phyloP scores from a whole-genome alignment of 768 basidiomycete genomes.

The Tulasnella sp. region DNA sequence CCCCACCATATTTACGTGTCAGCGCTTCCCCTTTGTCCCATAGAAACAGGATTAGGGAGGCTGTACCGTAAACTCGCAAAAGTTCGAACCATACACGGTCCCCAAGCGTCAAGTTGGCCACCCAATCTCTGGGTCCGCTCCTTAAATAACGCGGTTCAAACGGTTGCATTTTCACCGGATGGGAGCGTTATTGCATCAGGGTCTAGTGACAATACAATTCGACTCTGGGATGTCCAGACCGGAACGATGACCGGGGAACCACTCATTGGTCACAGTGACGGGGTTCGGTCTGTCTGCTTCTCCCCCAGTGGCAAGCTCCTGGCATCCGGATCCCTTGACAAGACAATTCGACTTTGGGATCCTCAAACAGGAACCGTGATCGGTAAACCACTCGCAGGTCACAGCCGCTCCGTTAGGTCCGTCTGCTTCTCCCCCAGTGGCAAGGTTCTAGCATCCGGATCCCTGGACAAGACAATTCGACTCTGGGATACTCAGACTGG shows the following conservation, averaged over 20 bases:
- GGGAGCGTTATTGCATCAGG: no score
- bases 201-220: no score
- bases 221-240: no score
- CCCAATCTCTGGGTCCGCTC: background rate
- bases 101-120: background rate
- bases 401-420: background rate
- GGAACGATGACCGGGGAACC: no score
- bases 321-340: background rate
- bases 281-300: no score
- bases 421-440: background rate
- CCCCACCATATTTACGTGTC: no score
- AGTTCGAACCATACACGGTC: no score
- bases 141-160: background rate
- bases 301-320: no score
- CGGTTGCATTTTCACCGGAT: background rate
- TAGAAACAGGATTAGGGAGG: no score
- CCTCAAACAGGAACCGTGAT: background rate
- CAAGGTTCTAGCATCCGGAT: background rate
- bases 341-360: background rate
- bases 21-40: no score
- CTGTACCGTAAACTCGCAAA: no score
- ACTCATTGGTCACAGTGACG: no score
- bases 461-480: background rate
- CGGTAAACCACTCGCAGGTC: background rate
- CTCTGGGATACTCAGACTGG: background rate